Conservation (phyloP, 768 basidiomycete genomes). For the Lentinula sp. region DNA sequence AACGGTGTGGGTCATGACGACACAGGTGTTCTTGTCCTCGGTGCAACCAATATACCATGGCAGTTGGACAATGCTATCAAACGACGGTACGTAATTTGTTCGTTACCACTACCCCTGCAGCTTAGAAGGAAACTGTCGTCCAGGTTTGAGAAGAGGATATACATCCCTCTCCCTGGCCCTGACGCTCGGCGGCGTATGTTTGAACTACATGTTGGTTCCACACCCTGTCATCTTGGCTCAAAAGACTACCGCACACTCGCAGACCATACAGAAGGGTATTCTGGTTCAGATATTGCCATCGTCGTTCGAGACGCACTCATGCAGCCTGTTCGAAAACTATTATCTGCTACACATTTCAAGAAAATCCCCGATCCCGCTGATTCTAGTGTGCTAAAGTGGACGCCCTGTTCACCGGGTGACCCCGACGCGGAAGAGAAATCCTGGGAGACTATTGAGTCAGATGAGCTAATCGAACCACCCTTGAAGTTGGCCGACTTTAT, state of each 20-base stretch:
- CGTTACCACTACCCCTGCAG: not conserved
- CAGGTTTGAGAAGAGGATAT: slow-evolving; percentile 96
- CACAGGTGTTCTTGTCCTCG: slow-evolving; percentile 91
- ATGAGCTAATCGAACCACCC: slow-evolving; percentile 87
- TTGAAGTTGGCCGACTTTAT: slow-evolving; percentile 76
- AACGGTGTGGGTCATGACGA: slow-evolving; percentile 98
- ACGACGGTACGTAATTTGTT: slow-evolving; percentile 54
- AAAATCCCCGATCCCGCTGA: slow-evolving; percentile 26
- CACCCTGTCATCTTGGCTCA: slow-evolving; percentile 75
- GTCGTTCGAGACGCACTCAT: slow-evolving; percentile 95
- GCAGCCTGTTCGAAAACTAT: slow-evolving; percentile 96
- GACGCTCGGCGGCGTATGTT: slow-evolving; percentile 95
- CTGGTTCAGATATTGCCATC: slow-evolving; percentile 92
- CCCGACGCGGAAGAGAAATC: slow-evolving; percentile 77
- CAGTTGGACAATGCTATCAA: slow-evolving; percentile 97
- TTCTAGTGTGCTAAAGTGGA: slow-evolving; percentile 54
- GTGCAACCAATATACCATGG: slow-evolving; percentile 99
- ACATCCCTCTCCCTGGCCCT: slow-evolving; percentile 92
- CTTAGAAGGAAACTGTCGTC: not conserved
- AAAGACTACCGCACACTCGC: slow-evolving; percentile 82
- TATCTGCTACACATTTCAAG: slow-evolving; percentile 95
- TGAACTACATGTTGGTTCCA: slow-evolving; percentile 90
- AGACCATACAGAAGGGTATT: slow-evolving; percentile 87
- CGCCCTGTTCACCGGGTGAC: slow-evolving; percentile 95
- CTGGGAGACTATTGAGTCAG: slow-evolving; percentile 84